A percentile compares a stretch with the other conserved stretches of the same genome.
phyloP scores from a whole-genome alignment of 768 basidiomycete species.

The Dacryopinax spathularia region DNA sequence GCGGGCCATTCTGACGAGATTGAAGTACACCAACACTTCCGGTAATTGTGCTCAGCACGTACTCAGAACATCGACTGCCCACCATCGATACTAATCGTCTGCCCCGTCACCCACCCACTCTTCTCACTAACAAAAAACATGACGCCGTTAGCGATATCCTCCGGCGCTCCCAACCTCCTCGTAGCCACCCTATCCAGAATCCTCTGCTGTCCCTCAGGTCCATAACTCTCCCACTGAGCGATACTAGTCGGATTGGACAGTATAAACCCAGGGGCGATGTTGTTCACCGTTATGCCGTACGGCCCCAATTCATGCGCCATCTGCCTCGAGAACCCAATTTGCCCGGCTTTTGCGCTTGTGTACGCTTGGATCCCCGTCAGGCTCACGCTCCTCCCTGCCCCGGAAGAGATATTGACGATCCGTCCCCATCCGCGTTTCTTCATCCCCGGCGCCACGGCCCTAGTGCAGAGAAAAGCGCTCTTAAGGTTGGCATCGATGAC shows the following conservation, averaged over 20 bases:
- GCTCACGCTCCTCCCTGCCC: neutral
- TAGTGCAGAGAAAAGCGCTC: neutral
- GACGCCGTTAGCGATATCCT: neutral
- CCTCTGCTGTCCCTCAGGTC: neutral
- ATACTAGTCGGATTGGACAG: neutral
- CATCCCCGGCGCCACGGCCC: neutral
- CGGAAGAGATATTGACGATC: conserved; percentile 1
- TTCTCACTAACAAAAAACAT: neutral
- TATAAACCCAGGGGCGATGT: neutral
- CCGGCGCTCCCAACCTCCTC: neutral
- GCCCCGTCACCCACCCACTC: neutral
- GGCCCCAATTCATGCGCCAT: neutral
- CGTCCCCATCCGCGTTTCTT: neutral
- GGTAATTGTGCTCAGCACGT: too few species aligned
- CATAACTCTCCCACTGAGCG: neutral
- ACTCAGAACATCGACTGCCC: neutral
- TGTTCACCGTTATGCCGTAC: neutral
- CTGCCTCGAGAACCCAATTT: neutral
- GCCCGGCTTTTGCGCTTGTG: neutral
- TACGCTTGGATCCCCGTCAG: conserved; percentile 1
- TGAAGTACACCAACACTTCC: too few species aligned
- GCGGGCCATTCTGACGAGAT: too few species aligned
- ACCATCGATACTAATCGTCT: neutral
- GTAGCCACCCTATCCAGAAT: neutral
- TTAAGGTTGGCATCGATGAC: neutral